Evolutionary conservation across 2,329 filamentous ascomycete species (phyloP), one percentile per base, ranked within the genome.

Genomic region (Elsinoe necatrix): DNA sequence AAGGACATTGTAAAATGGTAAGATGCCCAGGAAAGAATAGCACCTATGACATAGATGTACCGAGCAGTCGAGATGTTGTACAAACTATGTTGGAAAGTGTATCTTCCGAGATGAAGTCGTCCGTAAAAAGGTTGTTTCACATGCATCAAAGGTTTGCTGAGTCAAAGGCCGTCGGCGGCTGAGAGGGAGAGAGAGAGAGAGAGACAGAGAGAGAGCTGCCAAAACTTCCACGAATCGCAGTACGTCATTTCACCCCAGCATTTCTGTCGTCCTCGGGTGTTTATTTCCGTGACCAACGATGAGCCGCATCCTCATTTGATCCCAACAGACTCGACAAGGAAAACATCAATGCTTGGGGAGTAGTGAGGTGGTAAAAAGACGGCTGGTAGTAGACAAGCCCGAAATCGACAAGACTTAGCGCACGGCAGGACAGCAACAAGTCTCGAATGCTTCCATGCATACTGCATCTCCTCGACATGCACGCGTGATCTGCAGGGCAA

Each of bases 211-310:
- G n/a, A 37, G 34, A 20, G 45, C 45, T 50, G 21, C n/a, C 18
- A 23, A 54, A 37, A 25, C 34, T 55, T 45, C 52, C 52, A 55
- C 52, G 37, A 55, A 55, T 55, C 52, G 37, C 18, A 45, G 8
- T 6, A 55, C 35, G 52, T 55, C 52, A 55, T 55, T 31, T 37
- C n/a, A 6, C 21, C 52, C 37, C 34, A 52, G 48, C 48, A 37
- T 25, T 39, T 34, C 34, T 11, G 16, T 8, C n/a, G 16, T 18
- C 14, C 8, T 4, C 29, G 25, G 16, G 12, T 21, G 12, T 11
- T 50, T 50, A 50, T 50, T 50, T 34, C 45, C 45, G 45, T 9
- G 16, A 16, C 25, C 27, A 31, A 50, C 39, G 34, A 34, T 12
- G 27, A 31, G 27, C 25, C 45, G 25, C 25, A 18, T 31, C 12